Conservation (phyloP, 306 rosid species). For the Begonia masoniana region DNA sequence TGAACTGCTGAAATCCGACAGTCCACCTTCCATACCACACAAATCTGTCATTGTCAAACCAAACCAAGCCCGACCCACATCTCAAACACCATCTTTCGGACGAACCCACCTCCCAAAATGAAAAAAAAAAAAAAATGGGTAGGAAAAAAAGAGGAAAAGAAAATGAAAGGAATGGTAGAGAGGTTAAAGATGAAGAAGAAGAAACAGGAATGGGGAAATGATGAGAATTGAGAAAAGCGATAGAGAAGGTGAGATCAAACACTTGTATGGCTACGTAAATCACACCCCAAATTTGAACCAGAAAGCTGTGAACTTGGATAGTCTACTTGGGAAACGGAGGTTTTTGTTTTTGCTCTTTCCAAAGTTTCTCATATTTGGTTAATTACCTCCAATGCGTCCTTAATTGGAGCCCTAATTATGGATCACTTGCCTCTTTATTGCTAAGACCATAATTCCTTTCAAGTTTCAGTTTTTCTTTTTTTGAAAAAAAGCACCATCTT, state of each 20-base stretch:
- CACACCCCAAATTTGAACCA: too few relatives aligned
- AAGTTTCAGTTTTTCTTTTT: too few relatives aligned
- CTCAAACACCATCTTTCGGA: slow-evolving; percentile 29
- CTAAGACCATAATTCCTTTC: too few relatives aligned
- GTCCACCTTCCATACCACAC: slow-evolving; percentile 40
- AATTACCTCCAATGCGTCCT: too few relatives aligned
- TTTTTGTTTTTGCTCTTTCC: too few relatives aligned
- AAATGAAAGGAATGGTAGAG: background rate
- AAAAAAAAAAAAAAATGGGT: background rate
- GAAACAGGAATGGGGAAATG: background rate
- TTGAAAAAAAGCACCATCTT: too few relatives aligned
- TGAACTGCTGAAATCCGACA: slow-evolving; percentile 31
- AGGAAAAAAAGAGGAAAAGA: background rate
- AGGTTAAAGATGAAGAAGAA: background rate
- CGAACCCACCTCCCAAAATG: slow-evolving; percentile 19
- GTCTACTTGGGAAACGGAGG: too few relatives aligned
- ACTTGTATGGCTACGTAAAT: background rate
- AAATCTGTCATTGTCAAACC: slow-evolving; percentile 22
- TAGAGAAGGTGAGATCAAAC: background rate
- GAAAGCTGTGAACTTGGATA: too few relatives aligned
- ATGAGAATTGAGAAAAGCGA: background rate
- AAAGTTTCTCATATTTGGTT: too few relatives aligned
- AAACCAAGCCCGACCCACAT: slow-evolving; percentile 23
- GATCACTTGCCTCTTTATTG: too few relatives aligned
- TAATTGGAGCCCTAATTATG: too few relatives aligned